phyloP scores from a whole-genome alignment of 1,139 yeast species.

The Sugiyamaella novakii region DNA sequence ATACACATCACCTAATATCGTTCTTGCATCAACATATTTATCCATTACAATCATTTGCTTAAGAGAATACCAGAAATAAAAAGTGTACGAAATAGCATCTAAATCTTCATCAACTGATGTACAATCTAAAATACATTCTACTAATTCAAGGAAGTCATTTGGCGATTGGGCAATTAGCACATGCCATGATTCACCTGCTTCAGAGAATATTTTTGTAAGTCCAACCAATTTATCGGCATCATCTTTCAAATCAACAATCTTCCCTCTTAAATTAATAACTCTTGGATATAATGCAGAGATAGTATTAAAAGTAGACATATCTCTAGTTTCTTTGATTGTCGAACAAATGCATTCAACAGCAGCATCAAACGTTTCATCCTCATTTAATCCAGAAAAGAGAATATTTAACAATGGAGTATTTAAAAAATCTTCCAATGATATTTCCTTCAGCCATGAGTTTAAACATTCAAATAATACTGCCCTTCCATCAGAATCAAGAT shows the following conservation, averaged over 20 bases:
- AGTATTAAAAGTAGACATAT: constrained; percentile 56
- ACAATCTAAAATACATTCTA: constrained; percentile 69
- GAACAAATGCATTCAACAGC: constrained; percentile 84
- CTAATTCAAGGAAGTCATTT: constrained; percentile 67
- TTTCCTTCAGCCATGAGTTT: constrained; percentile 87
- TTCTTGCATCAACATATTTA: constrained; percentile 62
- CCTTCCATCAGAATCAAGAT: constrained; percentile 8
- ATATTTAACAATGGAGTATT: constrained; percentile 64
- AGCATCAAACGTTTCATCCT: constrained; percentile 64
- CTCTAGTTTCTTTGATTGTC: constrained; percentile 78
- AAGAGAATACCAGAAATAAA: constrained; percentile 86
- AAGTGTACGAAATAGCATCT: constrained; percentile 87
- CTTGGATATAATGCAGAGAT: constrained; percentile 70
- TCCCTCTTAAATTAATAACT: constrained; percentile 60
- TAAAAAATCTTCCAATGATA: constrained; percentile 68
- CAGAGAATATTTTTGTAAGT: constrained; percentile 76
- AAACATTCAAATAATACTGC: constrained; percentile 67
- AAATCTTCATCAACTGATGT: constrained; percentile 71
- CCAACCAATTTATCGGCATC: constrained; percentile 75
- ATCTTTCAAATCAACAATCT: constrained; percentile 51
- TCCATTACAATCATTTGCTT: constrained; percentile 68
- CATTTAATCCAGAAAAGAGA: constrained; percentile 67
- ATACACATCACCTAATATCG: constrained; percentile 62
- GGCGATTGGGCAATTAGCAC: constrained; percentile 79
- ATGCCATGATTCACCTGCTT: constrained; percentile 97